Base-by-base conservation (phyloP, 108 stramenopile genomes). In the Chaetoceros muelleri region DNA sequence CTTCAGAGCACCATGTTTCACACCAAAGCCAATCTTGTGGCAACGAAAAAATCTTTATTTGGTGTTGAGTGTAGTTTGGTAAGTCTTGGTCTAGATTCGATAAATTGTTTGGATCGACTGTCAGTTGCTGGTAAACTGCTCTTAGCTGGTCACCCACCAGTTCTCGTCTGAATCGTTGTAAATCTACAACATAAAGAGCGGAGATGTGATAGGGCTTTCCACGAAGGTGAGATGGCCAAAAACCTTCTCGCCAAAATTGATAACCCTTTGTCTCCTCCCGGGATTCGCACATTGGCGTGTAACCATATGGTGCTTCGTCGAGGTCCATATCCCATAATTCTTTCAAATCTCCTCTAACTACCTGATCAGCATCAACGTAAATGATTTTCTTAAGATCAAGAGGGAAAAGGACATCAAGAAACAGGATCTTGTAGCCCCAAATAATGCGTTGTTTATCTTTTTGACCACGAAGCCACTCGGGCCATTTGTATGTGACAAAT, bases 351-450 rank as follows among this genome's bases (percentile, higher is more conserved):
- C 94, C 96, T 26, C 99, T 81, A 17, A 99, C 79, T 10, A 98
- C 97, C 70, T 99, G 98, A 65, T 99, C 95, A 7, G 95, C 93
- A 61, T 98, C 97, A 25, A 98, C 97, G 62, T 94, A 94, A 18
- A 95, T 96, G 40, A 98, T 85, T 65, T 95, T 96, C 66, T 95
- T 87, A 46, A 99, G 86, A 61, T 81, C 71, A 18, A 97, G 77
- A 2, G 99, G 99, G 66, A 99, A 99, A 1, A 99, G 82, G 17
- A 99, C 99, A 65, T 99, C 99, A 21, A 99, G 70, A 61, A 99
- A 99, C 8, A 99, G 80, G 57, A 99, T 99, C 75, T 99, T 99
- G 83, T 98, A 99, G 20, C 99, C 99, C 99, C 99, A 99, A 64
- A 99, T 99, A 51, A 97, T 95, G 26, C 99, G 77, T 78, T 99